Conservation (phyloP, 169 alveolate species). For the Cryptosporidium parvum region DNA sequence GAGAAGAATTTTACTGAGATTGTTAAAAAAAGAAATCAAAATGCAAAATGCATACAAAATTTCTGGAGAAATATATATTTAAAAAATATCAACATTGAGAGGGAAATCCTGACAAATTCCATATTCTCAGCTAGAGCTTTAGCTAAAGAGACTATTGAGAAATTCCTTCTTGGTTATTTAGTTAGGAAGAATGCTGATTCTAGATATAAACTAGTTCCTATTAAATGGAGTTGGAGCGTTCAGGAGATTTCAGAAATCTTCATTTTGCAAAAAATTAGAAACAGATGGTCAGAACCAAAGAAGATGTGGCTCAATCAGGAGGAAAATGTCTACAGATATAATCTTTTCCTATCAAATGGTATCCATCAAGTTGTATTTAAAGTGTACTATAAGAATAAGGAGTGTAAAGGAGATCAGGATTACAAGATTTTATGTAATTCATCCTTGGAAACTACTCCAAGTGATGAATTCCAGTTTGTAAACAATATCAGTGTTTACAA, state of each 20-base stretch:
- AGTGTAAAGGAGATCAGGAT: neutral
- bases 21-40: slow-evolving; percentile 22
- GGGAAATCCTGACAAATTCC: slow-evolving; percentile 19
- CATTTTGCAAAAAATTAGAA: neutral
- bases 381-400: slow-evolving; percentile 8
- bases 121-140: slow-evolving; percentile 63
- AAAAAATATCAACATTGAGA: neutral
- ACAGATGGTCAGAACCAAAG: slow-evolving; percentile 50
- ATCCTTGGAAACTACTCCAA: slow-evolving; percentile 43
- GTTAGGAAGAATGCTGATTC: slow-evolving; percentile 35
- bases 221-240: slow-evolving; percentile 60
- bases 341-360: slow-evolving; percentile 41
- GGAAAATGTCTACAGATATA: slow-evolving; percentile 18
- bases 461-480: slow-evolving; percentile 37
- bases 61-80: slow-evolving; percentile 41
- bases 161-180: slow-evolving; percentile 8
- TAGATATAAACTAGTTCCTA: slow-evolving; percentile 23
- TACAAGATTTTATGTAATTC: slow-evolving; percentile 45
- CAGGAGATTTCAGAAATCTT: slow-evolving; percentile 18
- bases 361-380: slow-evolving; percentile 47
- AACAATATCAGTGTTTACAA: slow-evolving; percentile 1
- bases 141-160: slow-evolving; percentile 45
- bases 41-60: slow-evolving; percentile 37
- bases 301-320: slow-evolving; percentile 48
- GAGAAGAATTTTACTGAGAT: slow-evolving; percentile 21